Base-by-base conservation (phyloP, 352 stramenopile genomes). In the Phytophthora kernoviae region DNA sequence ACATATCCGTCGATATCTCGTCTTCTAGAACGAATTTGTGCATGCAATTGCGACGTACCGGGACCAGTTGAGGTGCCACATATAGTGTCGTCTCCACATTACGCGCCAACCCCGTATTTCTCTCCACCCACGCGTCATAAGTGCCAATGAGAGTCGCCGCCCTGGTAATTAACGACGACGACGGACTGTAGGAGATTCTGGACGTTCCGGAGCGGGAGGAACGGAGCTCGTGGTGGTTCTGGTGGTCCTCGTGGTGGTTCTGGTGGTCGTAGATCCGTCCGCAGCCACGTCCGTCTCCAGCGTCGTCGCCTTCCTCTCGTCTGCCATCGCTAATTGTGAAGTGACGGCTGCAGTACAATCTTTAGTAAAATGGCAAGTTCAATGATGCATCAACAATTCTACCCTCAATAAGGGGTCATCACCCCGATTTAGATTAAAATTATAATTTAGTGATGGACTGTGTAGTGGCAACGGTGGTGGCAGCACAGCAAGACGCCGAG, bases 21-120 rank as follows among this genome's bases (percentile, higher is more conserved):
- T 21, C 27, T 27, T 22, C 26, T 24, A 26, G 9, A 22, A 20
- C 14, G 20, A 18, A 14, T 15, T 42, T 30, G 47, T 30, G 54
- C 22, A 5, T 54, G 18, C 15, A 51, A 22, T n/a, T 43, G 24
- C 5, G 4, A 57, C 75, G 62, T 59, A 87, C 80, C 39, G 86
- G 86, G 4, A 93, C 79, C 39, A 95, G 62, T 68, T 93, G 85
- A 21, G 84, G 86, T 18, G 75, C 81, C 43, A 95, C 73, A 51
- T 92, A 93, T 15, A 95, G 49, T 40, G 85, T 77, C 8, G 79
- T 93, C 66, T 95, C 84, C 2, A 93, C 51, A 65, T 93, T 89
- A 49, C 86, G 82, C 12, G 84, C 86, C 37, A 90, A 48, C 6
- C 70, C 71, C 30, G 82, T 61, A 63, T 92, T 70, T 46, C 50